Evolutionary conservation across 2,329 filamentous ascomycete species (phyloP), one percentile per base, ranked within the genome.

Genomic region (Colletotrichum cordylinicola): DNA sequence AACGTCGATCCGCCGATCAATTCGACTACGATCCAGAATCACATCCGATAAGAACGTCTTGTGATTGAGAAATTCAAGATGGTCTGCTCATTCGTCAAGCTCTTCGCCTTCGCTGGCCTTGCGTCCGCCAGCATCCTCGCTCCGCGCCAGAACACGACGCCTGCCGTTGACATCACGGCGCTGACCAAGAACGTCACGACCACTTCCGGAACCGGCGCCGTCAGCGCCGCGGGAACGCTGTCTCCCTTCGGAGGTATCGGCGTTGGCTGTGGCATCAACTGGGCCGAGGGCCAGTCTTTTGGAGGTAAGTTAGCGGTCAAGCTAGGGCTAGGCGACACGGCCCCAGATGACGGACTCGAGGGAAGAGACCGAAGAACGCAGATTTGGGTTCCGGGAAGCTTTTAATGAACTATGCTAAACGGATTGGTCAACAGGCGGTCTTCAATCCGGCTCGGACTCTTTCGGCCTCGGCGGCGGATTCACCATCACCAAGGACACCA

Each of bases 391-490:
- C 18, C 9, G 18, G 18, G 12, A 48, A n/a, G 39, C 39, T 6
- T 48, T 6, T 48, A 12, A 6, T n/a, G 10, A 12, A 18, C 5
- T 5, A n/a, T 21, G 2, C 43, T 48, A 48, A 48, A 4, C 16
- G 4, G 4, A 4, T 8, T 13, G 10, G 8, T 37, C 8, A 2
- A 9, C 4, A 73, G 74, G 74, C 13, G 74, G 74, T 0, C 29
- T 75, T 43, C 74, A 75, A 35, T 60, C 74, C 33, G 74, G 74
- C 10, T 75, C 74, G 4, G 74, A 75, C 21, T 48, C 74, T 21
- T 75, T 75, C 24, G 74, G 74, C 9, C 74, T 75, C 18, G 74
- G 74, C 4, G 74, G 74, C 15, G 74, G 74, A 6, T 73, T 75
- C 70, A 73, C 70, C 9, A 69, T 75, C 18, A 75, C 70, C 43